These are phyloP conservation scores for Arthrobotrys iridis DNA, from an alignment of 2,329 filamentous ascomycete genomes.

Conservation along the genomic window DNA sequence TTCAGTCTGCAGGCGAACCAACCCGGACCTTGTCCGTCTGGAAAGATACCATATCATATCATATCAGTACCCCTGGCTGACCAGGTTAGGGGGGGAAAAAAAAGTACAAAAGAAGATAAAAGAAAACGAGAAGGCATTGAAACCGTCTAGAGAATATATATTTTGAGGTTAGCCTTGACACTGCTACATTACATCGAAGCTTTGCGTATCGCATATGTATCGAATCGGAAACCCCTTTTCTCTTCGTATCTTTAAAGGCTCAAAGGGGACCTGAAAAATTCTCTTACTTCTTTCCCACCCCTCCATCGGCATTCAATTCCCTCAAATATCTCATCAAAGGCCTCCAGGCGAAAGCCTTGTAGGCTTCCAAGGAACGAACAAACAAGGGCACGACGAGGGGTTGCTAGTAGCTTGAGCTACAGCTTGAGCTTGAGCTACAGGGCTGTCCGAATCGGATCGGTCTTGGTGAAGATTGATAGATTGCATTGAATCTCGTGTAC, in stretches of 20 bases:
- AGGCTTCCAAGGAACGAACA: conserved; percentile 25
- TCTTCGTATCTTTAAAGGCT: not conserved
- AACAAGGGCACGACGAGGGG: conserved; percentile 18
- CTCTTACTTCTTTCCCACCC: not conserved
- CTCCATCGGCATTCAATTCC: conserved; percentile 38
- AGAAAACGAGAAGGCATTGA: not conserved
- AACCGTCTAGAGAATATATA: conserved; percentile 5
- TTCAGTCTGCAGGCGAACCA: conserved; percentile 42
- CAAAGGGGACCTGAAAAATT: not conserved
- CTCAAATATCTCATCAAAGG: conserved; percentile 51
- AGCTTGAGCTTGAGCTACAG: not conserved
- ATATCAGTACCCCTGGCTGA: conserved; percentile 23
- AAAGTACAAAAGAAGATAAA: not conserved
- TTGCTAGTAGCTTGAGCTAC: not conserved
- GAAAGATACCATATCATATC: conserved; percentile 51
- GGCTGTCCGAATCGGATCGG: not conserved
- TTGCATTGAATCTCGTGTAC: conserved; percentile 1
- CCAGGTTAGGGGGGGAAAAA: not conserved
- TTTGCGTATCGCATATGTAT: conserved; percentile 31
- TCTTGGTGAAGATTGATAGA: conserved; percentile 16
- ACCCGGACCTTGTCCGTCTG: conserved; percentile 45
- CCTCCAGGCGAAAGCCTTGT: conserved; percentile 20
- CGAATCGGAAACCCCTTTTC: conserved; percentile 21
- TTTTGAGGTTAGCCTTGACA: conserved; percentile 6
- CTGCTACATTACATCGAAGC: not conserved